These are phyloP conservation scores for Nannizziopsis arthrosporioides DNA, from an alignment of 2,329 filamentous ascomycete genomes.

Conservation along the genomic window DNA sequence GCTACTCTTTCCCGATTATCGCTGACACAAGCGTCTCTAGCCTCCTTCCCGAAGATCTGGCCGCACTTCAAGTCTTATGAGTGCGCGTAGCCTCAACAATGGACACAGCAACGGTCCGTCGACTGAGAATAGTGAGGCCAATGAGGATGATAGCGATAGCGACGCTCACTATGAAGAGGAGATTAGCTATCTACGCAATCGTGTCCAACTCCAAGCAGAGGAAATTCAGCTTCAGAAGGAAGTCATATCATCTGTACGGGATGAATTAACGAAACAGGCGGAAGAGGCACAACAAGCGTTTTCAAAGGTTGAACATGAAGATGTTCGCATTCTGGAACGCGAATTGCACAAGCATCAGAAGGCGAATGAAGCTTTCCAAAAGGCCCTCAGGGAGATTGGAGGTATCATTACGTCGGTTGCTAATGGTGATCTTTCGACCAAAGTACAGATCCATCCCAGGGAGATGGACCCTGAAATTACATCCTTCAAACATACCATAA, in stretches of 20 bases:
- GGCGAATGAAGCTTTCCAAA: slow-evolving; percentile 97
- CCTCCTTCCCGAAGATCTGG: slow-evolving; percentile 29
- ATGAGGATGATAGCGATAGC: slow-evolving; percentile 35
- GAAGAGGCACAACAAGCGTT: slow-evolving; percentile 72
- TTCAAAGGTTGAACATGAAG: slow-evolving; percentile 70
- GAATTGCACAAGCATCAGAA: slow-evolving; percentile 96
- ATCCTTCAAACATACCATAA: slow-evolving; percentile 95
- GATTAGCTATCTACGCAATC: slow-evolving; percentile 72
- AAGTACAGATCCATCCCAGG: slow-evolving; percentile 86
- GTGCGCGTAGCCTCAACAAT: slow-evolving; percentile 22
- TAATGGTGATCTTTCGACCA: slow-evolving; percentile 89
- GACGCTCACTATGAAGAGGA: slow-evolving; percentile 58
- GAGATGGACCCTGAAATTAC: slow-evolving; percentile 98
- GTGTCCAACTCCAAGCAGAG: slow-evolving; percentile 87
- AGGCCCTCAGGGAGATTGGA: slow-evolving; percentile 89
- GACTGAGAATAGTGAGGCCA: slow-evolving; percentile 24
- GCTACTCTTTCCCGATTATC: background rate
- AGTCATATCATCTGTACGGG: slow-evolving; percentile 73
- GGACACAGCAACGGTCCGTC: slow-evolving; percentile 21
- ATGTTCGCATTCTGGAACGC: slow-evolving; percentile 78
- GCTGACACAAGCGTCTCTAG: slow-evolving; percentile 18
- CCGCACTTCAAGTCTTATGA: slow-evolving; percentile 28
- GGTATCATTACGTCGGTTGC: slow-evolving; percentile 95
- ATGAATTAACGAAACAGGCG: slow-evolving; percentile 75
- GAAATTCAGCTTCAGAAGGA: slow-evolving; percentile 78